Conservation (phyloP, 805 yeast genomes). For the Yueomyces sp. region DNA sequence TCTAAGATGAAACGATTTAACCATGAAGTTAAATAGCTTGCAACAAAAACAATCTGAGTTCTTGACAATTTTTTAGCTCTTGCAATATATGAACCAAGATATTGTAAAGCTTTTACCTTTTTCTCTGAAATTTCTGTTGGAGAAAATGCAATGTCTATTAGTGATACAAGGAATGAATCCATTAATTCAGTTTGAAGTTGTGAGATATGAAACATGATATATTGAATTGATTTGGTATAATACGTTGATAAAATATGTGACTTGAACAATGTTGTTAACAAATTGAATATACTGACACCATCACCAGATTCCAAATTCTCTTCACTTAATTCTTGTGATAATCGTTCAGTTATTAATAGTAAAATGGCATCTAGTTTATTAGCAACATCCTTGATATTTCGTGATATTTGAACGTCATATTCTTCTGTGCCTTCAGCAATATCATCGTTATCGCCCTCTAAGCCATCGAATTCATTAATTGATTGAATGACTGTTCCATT, state of each 20-base stretch:
- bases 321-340: constrained; percentile 35
- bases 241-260: constrained; percentile 84
- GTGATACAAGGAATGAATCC: constrained; percentile 69
- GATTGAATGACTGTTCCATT: constrained; percentile 9
- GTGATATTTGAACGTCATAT: constrained; percentile 32
- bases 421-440: constrained; percentile 30
- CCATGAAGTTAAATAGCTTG: constrained; percentile 78
- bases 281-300: constrained; percentile 57
- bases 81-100: constrained; percentile 79
- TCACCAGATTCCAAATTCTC: constrained; percentile 44
- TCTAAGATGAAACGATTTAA: constrained; percentile 66
- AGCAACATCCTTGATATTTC: constrained; percentile 39
- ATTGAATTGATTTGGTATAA: constrained; percentile 79
- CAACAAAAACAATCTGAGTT: constrained; percentile 66
- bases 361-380: constrained; percentile 63
- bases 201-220: constrained; percentile 63
- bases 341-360: constrained; percentile 37
- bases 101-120: constrained; percentile 82
- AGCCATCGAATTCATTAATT: constrained; percentile 18
- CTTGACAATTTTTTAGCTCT: constrained; percentile 63
- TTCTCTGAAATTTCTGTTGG: constrained; percentile 55
- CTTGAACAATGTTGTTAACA: constrained; percentile 63
- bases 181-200: constrained; percentile 73
- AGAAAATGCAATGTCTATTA: constrained; percentile 74
- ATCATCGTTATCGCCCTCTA: constrained; percentile 20